phyloP scores from a whole-genome alignment of 2,329 filamentous ascomycete genomes.

The Colletotrichum endophyticum region DNA sequence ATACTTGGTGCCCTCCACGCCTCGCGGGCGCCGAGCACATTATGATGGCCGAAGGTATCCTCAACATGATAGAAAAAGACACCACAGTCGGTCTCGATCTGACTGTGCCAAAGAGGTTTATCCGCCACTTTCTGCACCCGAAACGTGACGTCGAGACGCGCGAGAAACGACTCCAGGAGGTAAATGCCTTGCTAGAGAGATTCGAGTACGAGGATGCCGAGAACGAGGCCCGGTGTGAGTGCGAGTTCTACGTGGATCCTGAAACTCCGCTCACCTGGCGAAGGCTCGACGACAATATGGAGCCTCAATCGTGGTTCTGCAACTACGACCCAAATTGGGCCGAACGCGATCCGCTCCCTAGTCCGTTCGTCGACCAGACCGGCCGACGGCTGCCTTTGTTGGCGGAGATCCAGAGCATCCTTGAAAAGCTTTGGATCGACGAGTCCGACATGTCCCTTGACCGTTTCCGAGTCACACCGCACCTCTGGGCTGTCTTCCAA shows the following conservation, averaged over 20 bases:
- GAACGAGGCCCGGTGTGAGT: neutral
- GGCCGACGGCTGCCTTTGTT: neutral
- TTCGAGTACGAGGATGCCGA: neutral
- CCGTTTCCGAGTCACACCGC: neutral
- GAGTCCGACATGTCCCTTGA: neutral
- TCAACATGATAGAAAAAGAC: neutral
- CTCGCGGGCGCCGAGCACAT: neutral
- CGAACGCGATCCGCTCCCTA: neutral
- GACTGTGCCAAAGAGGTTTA: neutral
- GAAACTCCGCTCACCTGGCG: neutral
- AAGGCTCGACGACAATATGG: neutral
- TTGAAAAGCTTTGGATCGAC: neutral
- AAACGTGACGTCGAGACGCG: neutral
- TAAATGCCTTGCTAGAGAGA: neutral
- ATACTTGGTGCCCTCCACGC: neutral
- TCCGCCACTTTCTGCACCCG: neutral
- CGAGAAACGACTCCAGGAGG: neutral
- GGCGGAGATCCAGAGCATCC: neutral
- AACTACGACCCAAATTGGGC: no score
- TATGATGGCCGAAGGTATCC: neutral
- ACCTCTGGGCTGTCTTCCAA: neutral
- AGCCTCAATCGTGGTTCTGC: neutral
- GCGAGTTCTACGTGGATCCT: neutral
- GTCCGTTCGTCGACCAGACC: neutral
- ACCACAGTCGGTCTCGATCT: neutral